phyloP scores from a whole-genome alignment of 1,284 basidiomycete species.

The Ceratobasidium papillatum region DNA sequence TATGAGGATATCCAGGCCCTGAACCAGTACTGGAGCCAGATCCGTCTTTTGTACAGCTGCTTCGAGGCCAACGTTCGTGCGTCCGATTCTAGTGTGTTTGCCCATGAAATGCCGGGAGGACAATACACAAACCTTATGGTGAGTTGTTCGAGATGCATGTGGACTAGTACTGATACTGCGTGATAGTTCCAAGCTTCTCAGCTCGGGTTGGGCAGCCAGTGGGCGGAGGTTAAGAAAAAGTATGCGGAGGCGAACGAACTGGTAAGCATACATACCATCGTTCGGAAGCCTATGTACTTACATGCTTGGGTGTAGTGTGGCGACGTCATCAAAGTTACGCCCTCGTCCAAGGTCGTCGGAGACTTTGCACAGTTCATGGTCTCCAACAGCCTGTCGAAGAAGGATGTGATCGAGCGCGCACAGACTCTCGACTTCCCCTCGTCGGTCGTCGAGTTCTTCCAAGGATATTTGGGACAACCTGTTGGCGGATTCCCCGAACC shows the following conservation, averaged over 20 bases:
- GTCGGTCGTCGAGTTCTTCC: conserved; percentile 96
- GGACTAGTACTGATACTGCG: not conserved
- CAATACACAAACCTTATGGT: conserved; percentile 96
- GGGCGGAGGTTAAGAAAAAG: conserved; percentile 99
- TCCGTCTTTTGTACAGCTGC: conserved; percentile 93
- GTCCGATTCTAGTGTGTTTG: conserved; percentile 96
- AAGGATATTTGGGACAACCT: conserved; percentile 96
- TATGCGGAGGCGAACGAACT: conserved; percentile 97
- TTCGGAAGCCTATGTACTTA: not conserved
- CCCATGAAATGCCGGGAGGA: conserved; percentile 99
- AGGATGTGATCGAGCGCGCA: conserved; percentile 87
- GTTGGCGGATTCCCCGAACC: conserved; percentile 99
- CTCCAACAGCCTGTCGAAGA: conserved; percentile 87
- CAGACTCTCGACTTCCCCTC: conserved; percentile 96
- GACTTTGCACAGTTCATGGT: conserved; percentile 99
- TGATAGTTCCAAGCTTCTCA: conserved; percentile 96
- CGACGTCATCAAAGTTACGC: conserved; percentile 99
- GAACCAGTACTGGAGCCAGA: conserved; percentile 98
- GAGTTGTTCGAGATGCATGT: conserved; percentile 45
- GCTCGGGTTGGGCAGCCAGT: conserved; percentile 96
- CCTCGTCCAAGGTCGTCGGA: conserved; percentile 98
- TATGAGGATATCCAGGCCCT: conserved; percentile 98
- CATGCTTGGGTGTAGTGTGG: conserved; percentile 71
- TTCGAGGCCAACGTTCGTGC: conserved; percentile 99
- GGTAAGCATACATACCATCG: conserved; percentile 57